Percentiles rank a stretch among this genome's conserved stretches.
Evolutionary conservation across 192 early-diverging fungal genomes (phyloP).

Genomic region (Backusella psychrophila): DNA sequence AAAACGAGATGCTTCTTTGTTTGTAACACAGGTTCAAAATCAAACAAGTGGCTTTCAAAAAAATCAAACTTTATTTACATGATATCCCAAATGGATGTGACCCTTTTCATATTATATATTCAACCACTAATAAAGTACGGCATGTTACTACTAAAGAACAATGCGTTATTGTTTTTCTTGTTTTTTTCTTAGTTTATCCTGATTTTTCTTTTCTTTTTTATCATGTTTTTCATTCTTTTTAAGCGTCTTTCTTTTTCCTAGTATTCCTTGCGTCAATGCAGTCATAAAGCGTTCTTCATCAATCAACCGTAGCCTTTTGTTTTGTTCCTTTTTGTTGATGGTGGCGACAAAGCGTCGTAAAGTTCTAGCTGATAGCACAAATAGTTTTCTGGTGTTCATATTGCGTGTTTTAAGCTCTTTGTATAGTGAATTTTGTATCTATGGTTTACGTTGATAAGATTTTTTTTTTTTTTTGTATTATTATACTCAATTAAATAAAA

Average conservation of each 20-base stretch:
- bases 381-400: conserved; percentile 23
- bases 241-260: conserved; percentile 9
- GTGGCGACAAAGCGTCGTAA: conserved; percentile 29
- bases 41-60: neutral
- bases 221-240: neutral
- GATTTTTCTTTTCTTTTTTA: neutral
- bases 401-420: conserved; percentile 19
- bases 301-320: conserved; percentile 9
- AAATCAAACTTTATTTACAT: neutral
- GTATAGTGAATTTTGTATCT: conserved; percentile 13
- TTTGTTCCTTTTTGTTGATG: conserved; percentile 19
- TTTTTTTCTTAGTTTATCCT: neutral
- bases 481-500: neutral
- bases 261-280: conserved; percentile 27
- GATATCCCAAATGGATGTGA: neutral
- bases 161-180: neutral
- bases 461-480: neutral
- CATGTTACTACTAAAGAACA: neutral
- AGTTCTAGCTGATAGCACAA: conserved; percentile 32
- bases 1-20: neutral
- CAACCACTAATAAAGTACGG: neutral
- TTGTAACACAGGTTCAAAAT: neutral
- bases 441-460: neutral
- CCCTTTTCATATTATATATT: neutral
- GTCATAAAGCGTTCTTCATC: conserved; percentile 32